These are phyloP conservation scores for Aspergillus arachidicola DNA, from an alignment of 2,329 filamentous ascomycete species.

Conservation along the genomic window DNA sequence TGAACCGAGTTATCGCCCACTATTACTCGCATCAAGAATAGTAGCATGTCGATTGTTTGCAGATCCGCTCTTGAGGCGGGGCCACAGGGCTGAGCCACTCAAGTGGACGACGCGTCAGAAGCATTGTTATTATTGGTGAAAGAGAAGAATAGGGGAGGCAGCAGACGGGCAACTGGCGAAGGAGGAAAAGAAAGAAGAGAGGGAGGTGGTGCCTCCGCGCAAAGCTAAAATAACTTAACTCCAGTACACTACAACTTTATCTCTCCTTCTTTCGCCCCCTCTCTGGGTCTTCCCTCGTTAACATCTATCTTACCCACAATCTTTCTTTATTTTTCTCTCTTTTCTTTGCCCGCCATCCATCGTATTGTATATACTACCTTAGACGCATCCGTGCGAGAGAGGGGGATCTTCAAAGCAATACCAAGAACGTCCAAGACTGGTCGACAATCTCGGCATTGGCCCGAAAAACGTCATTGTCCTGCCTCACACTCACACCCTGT, in stretches of 20 bases:
- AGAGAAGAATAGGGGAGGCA: not conserved
- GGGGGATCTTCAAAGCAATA: not conserved
- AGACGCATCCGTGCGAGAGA: not conserved
- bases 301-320: constrained; percentile 2
- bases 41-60: not conserved
- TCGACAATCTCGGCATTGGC: constrained; percentile 19
- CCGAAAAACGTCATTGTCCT: constrained; percentile 25
- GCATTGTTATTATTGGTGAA: constrained; percentile 1
- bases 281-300: not conserved
- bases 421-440: not conserved
- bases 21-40: not conserved
- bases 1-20: no score
- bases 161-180: not conserved
- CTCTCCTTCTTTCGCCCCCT: not conserved
- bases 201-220: not conserved
- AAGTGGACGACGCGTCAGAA: constrained; percentile 10
- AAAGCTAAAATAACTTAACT: not conserved
- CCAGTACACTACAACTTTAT: not conserved
- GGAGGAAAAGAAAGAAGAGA: no score
- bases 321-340: not conserved
- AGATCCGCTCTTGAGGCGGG: constrained; percentile 7
- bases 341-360: not conserved
- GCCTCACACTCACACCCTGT: constrained; percentile 9
- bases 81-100: constrained; percentile 18
- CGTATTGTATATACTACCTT: not conserved